These are phyloP conservation scores for Xylaria multiplex DNA, from an alignment of 2,329 filamentous ascomycete genomes.

Conservation along the genomic window DNA sequence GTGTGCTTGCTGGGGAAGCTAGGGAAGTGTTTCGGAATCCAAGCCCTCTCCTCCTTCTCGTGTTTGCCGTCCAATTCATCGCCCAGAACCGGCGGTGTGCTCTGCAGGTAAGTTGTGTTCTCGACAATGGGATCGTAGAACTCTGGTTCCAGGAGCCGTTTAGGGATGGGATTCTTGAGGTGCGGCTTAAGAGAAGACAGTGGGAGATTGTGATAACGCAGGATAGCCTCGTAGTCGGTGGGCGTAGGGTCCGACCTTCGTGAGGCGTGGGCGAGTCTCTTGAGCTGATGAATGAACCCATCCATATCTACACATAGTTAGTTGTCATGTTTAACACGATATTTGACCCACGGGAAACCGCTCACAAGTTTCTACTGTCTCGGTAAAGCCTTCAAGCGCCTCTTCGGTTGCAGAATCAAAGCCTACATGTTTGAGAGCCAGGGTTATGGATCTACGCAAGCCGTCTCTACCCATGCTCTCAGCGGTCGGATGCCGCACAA, in stretches of 20 bases:
- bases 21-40: constrained; percentile 69
- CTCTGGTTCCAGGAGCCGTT: constrained; percentile 51
- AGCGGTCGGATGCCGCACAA: constrained; percentile 41
- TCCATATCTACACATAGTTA: constrained; percentile 57
- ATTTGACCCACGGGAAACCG: constrained; percentile 3
- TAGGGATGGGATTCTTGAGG: constrained; percentile 62
- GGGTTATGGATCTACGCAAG: constrained; percentile 65
- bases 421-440: constrained; percentile 67
- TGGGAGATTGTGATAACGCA: constrained; percentile 63
- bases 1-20: constrained; percentile 72
- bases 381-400: constrained; percentile 68
- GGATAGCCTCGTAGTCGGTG: constrained; percentile 65
- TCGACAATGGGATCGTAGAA: constrained; percentile 53
- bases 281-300: constrained; percentile 60
- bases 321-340: constrained; percentile 7
- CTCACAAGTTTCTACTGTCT: constrained; percentile 67
- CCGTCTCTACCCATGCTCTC: constrained; percentile 53
- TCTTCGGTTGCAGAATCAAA: constrained; percentile 65
- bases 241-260: constrained; percentile 65
- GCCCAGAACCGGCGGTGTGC: constrained; percentile 59
- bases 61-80: constrained; percentile 66
- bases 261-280: constrained; percentile 58
- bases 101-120: constrained; percentile 53
- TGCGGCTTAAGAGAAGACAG: constrained; percentile 65
- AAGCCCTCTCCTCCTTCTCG: constrained; percentile 65